Base-by-base conservation (phyloP, 345 rosid genomes). In the Erysimum cheiranthoides region DNA sequence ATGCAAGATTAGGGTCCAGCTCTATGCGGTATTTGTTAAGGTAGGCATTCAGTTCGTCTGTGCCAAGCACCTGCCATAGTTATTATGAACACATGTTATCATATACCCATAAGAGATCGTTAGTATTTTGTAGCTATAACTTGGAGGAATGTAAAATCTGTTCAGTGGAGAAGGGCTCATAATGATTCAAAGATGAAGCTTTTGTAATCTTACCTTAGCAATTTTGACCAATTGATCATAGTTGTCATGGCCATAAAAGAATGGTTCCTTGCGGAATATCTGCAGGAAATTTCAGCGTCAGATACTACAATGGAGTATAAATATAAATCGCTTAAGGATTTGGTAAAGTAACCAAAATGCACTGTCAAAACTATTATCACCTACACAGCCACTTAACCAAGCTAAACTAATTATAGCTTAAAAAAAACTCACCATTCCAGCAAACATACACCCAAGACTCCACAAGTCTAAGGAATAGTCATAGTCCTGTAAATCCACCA, bases 391-490 rank as follows among this genome's bases (percentile, higher is more conserved):
- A 27, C 0, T 71, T 60, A 7, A 38, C 51, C 18, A 53, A 64
- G 5, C 7, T 71, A 58, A 52, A 36, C 49, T 63, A 74, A 46
- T 45, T 46, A 57, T 25, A 30, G 49, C n/a, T 60, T 61, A 51
- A 43, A 49, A 43, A 49, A 67, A 5, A 27, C 86, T 86, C 46
- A 90, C 98, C 98, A 94, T 94, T 78, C 98, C 97, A 73, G 97
- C 98, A 84, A 94, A 87, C 96, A 92, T 94, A 78, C 98, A 94
- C 71, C 98, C 98, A 63, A 95, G 97, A 83, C 99, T 95, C 99
- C 99, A 95, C 73, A 95, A 79, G 79, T 95, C 97, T 78, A 95
- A 81, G 53, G 99, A 95, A 79, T 94, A 94, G 84, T 94, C 98
- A 80, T 94, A 94, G 71, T 94, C 98, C 87, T 90, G 96, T 76